phyloP scores from a whole-genome alignment of 2,329 filamentous ascomycete species.

The Chaetomiaceae sp. region DNA sequence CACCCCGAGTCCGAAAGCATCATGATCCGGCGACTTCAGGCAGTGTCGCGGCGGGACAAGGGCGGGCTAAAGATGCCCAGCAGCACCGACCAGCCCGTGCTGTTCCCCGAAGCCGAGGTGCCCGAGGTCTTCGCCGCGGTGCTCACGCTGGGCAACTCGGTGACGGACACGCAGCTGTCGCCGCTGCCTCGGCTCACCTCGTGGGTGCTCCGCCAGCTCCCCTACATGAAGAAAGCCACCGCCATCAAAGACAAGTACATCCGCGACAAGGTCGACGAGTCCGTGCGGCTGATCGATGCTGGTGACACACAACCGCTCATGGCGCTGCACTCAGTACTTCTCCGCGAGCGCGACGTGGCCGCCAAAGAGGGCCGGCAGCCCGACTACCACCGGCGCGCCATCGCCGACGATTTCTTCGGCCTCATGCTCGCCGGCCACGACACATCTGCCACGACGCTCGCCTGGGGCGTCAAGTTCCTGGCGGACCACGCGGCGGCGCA shows the following conservation, averaged over 20 bases:
- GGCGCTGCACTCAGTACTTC: constrained; percentile 30
- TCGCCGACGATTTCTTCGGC: constrained; percentile 28
- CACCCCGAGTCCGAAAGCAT: constrained; percentile 23
- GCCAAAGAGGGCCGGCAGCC: constrained; percentile 25
- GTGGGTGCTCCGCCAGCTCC: constrained; percentile 26
- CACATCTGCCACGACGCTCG: constrained; percentile 27
- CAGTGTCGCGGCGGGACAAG: background rate
- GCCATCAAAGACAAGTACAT: constrained; percentile 29
- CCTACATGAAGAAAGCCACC: constrained; percentile 26
- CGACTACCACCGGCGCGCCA: constrained; percentile 20
- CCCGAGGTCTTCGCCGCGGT: constrained; percentile 24
- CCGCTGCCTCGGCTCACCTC: constrained; percentile 26
- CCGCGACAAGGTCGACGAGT: constrained; percentile 22
- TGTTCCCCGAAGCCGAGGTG: constrained; percentile 22
- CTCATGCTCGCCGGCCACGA: constrained; percentile 31
- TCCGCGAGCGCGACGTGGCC: constrained; percentile 28
- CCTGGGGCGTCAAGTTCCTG: constrained; percentile 26
- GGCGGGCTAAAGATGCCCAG: background rate
- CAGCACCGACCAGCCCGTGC: constrained; percentile 20
- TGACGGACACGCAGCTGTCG: constrained; percentile 27
- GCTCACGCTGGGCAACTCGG: constrained; percentile 26
- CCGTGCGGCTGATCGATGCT: constrained; percentile 18
- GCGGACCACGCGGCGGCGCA: constrained; percentile 23
- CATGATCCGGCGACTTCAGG: constrained; percentile 11
- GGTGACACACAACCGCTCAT: constrained; percentile 21